Conservation (phyloP, 805 yeast species). For the Candida wancherniae region DNA sequence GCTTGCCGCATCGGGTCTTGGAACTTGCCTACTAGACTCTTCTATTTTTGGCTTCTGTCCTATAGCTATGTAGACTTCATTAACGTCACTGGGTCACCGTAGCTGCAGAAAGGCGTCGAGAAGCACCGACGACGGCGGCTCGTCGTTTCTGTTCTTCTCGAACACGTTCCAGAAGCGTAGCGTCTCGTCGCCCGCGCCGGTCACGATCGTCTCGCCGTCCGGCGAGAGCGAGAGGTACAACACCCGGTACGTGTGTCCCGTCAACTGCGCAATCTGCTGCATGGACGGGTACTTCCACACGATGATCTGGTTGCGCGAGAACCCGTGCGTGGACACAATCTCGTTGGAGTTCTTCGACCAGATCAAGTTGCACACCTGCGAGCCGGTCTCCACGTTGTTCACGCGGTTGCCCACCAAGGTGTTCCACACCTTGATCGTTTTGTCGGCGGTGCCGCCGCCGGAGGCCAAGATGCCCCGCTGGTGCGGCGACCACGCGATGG, state of each 20-base stretch:
- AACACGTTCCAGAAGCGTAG: constrained; percentile 93
- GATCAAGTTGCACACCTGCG: constrained; percentile 89
- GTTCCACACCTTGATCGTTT: constrained; percentile 88
- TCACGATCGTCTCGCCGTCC: constrained; percentile 93
- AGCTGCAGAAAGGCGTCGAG: constrained; percentile 73
- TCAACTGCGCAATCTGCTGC: constrained; percentile 88
- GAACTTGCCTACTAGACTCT: too few relatives aligned
- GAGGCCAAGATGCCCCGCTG: constrained; percentile 89
- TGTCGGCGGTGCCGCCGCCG: constrained; percentile 97
- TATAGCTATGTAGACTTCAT: too few relatives aligned
- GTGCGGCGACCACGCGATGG: constrained; percentile 96
- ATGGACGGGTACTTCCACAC: constrained; percentile 92
- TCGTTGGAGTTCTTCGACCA: constrained; percentile 95
- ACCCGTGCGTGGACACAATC: constrained; percentile 92
- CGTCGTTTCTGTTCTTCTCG: constrained; percentile 63
- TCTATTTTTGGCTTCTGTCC: too few relatives aligned
- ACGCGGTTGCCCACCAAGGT: constrained; percentile 70
- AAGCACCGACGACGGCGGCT: constrained; percentile 57
- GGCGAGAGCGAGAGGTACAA: constrained; percentile 86
- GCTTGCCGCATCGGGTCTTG: too few relatives aligned
- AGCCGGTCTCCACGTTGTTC: constrained; percentile 87
- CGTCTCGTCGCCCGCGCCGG: constrained; percentile 99
- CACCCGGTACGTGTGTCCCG: constrained; percentile 93
- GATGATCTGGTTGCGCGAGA: constrained; percentile 81
- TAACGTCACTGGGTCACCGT: constrained; percentile 30